Base-by-base conservation (phyloP, 768 basidiomycete species). In the Asterophora lycoperdoides region DNA sequence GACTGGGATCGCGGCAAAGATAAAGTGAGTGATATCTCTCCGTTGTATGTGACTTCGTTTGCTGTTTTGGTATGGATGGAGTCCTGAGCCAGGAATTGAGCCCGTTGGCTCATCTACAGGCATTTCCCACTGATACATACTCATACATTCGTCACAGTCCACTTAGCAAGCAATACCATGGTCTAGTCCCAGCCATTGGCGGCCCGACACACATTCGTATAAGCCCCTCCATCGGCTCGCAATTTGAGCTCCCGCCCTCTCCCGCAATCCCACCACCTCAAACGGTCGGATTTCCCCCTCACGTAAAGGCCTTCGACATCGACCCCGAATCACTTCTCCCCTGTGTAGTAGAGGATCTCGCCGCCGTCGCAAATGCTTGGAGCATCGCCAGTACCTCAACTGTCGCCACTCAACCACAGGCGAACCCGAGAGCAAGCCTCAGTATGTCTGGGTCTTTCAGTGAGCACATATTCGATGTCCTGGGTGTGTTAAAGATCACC, bases 271-370 rank as follows among this genome's bases (percentile, higher is more conserved):
- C 84, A 36, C 62, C 73, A 11, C 60, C 69, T 19, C 64, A 69
- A 10, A 69, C 64, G 7, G 76, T 75, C 9, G 38, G 70, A 2
- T 75, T 78, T 51, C 70, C 79, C 19, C 78, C 79, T 0, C 72
- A 78, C 56, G 73, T 83, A 57, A 87, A 82, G 56, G 77, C 78
- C 1, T 78, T 77, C 60, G 83, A 88, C 59, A 80, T 81, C 10
- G 83, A 93, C 59, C 88, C 89, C 8, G 87, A 86, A 51, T 79
- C 78, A 13, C 77, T 93, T 17, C 76, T 88, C 36, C 87, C 89
- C 2, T 81, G 81, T 1, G 86, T 91, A 13, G 76, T 89, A 15
- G 79, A 83, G n/a, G 89, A 89, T 56, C 76, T 93, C 34, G 71
- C 72, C 9, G 69, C 75, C 4, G 80, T 90, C 19, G 69, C 81